A percentile compares a stretch with the other conserved stretches of the same genome.
These are phyloP conservation scores for Elsinoe fawcettii DNA, from an alignment of 2,329 filamentous ascomycete genomes.

Conservation along the genomic window DNA sequence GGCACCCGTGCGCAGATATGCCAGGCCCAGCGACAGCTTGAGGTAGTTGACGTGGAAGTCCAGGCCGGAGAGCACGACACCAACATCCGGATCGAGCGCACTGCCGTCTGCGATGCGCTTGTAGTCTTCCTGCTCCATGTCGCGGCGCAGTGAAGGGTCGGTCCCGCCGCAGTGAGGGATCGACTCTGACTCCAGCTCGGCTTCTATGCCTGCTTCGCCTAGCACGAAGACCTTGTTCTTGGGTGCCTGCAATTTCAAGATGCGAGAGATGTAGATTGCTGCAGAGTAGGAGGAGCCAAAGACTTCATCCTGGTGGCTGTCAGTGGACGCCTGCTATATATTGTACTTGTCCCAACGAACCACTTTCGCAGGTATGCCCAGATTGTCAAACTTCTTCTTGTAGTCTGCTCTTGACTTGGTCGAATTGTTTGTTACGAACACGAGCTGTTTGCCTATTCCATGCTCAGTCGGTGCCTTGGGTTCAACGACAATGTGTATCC, in stretches of 20 bases:
- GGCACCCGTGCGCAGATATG: constrained; percentile 77
- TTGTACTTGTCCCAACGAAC: constrained; percentile 29
- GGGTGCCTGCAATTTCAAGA: constrained; percentile 67
- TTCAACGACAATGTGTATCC: background rate
- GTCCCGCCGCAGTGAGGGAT: constrained; percentile 80
- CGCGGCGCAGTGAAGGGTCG: constrained; percentile 66
- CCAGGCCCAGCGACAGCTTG: constrained; percentile 75
- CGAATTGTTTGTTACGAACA: constrained; percentile 98
- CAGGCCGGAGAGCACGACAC: constrained; percentile 78
- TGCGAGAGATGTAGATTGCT: constrained; percentile 90
- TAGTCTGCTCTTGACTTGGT: constrained; percentile 93
- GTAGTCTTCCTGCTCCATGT: constrained; percentile 76
- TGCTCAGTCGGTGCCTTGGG: background rate
- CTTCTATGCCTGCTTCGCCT: constrained; percentile 84
- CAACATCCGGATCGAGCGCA: constrained; percentile 79
- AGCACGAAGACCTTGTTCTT: constrained; percentile 93
- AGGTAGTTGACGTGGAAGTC: constrained; percentile 96
- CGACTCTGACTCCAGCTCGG: constrained; percentile 73
- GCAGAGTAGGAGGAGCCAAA: constrained; percentile 94
- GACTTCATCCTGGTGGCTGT: constrained; percentile 63
- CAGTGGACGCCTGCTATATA: background rate
- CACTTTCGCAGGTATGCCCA: constrained; percentile 70
- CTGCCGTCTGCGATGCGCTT: constrained; percentile 62
- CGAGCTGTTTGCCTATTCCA: constrained; percentile 68
- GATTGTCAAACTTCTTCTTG: constrained; percentile 74